A percentile compares a stretch with the other conserved stretches of the same genome.
These are phyloP conservation scores for Cercospora sojina DNA, from an alignment of 2,329 filamentous ascomycete species.

Conservation along the genomic window DNA sequence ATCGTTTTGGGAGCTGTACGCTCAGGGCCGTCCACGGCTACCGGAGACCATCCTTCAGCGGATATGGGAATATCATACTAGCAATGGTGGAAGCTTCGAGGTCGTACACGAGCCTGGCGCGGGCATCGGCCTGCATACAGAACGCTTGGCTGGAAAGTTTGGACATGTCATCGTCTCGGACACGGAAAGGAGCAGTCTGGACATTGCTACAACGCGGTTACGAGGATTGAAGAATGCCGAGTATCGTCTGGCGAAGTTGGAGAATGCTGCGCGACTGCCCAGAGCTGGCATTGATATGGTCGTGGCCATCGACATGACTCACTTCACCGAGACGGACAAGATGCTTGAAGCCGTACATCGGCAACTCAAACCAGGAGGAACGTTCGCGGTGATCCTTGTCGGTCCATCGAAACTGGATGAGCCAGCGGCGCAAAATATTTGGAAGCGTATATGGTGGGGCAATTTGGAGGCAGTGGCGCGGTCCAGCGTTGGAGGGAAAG, in stretches of 20 bases:
- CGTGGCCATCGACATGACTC: conserved; percentile 4
- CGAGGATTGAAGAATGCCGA: background rate
- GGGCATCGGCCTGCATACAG: conserved; percentile 28
- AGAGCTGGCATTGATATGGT: conserved; percentile 5
- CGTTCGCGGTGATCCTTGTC: conserved; percentile 16
- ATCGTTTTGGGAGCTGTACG: conserved; percentile 32
- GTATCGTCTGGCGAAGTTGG: background rate
- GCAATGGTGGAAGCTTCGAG: conserved; percentile 23
- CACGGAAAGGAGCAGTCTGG: conserved; percentile 25
- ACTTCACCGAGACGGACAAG: conserved; percentile 19
- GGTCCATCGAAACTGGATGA: background rate
- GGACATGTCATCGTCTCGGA: conserved; percentile 32
- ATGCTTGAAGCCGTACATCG: conserved; percentile 23
- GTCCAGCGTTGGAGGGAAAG: background rate
- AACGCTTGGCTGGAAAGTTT: conserved; percentile 24
- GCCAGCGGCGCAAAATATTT: background rate
- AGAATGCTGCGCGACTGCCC: background rate
- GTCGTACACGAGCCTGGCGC: conserved; percentile 31
- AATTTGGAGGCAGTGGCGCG: background rate
- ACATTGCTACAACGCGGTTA: conserved; percentile 19
- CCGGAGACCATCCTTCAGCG: conserved; percentile 29
- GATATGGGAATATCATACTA: conserved; percentile 30
- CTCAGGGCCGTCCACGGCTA: conserved; percentile 26
- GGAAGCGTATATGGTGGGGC: background rate
- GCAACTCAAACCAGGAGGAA: conserved; percentile 26